A percentile compares a stretch with the other conserved stretches of the same genome.
Evolutionary conservation across 2,329 filamentous ascomycete genomes (phyloP).

Genomic region (Aureobasidium sp.): DNA sequence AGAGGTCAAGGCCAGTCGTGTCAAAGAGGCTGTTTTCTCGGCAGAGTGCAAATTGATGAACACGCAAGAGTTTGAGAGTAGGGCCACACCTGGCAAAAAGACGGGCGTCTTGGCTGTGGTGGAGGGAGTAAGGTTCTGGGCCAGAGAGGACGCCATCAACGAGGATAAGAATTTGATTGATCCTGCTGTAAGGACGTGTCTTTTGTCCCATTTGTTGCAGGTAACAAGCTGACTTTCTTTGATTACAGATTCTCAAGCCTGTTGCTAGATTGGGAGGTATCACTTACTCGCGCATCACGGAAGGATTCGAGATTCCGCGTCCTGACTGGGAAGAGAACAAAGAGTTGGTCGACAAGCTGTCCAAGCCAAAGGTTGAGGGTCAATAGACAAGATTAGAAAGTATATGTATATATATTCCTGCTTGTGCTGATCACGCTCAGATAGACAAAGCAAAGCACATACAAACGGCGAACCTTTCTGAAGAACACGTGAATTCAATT

Average conservation of each 20-base stretch:
- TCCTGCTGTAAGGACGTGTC: slow-evolving; percentile 48
- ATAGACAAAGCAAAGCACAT: too few species aligned
- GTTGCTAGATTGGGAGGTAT: slow-evolving; percentile 79
- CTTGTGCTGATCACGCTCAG: too few species aligned
- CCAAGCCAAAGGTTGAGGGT: slow-evolving; percentile 41
- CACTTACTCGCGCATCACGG: slow-evolving; percentile 65
- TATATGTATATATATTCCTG: too few species aligned
- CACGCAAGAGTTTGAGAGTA: slow-evolving; percentile 69
- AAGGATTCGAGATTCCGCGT: slow-evolving; percentile 64
- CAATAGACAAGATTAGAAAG: too few species aligned
- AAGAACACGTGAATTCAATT: too few species aligned
- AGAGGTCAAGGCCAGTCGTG: slow-evolving; percentile 63
- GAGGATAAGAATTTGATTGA: slow-evolving; percentile 68
- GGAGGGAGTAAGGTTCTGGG: slow-evolving; percentile 85
- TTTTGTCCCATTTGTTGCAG: background rate
- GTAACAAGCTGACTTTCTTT: slow-evolving; percentile 14
- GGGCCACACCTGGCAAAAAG: slow-evolving; percentile 62
- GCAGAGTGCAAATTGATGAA: slow-evolving; percentile 75
- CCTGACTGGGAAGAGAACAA: slow-evolving; percentile 45
- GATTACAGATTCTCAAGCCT: slow-evolving; percentile 58
- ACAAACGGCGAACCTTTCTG: too few species aligned
- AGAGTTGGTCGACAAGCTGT: slow-evolving; percentile 46
- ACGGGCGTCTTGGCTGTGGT: slow-evolving; percentile 68
- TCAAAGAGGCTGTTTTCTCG: slow-evolving; percentile 74
- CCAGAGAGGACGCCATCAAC: slow-evolving; percentile 78